Conservation (phyloP, 2,329 filamentous ascomycete species). For the Capronia epimyces region DNA sequence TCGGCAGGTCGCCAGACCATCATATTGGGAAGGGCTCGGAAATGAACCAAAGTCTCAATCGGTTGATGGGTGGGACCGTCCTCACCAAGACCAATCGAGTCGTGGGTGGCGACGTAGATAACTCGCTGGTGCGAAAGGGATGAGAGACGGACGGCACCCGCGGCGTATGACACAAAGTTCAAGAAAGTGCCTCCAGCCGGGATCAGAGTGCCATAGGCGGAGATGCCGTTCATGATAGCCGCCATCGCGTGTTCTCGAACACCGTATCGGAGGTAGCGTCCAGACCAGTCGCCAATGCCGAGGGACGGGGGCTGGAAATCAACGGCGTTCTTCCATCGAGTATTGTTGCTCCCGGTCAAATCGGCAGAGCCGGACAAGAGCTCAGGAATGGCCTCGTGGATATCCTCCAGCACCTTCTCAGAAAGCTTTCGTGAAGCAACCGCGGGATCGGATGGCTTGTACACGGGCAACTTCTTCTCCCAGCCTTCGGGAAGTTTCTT, state of each 20-base stretch:
- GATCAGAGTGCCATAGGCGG: conserved; percentile 90
- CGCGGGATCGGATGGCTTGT: conserved; percentile 78
- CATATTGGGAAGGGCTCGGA: conserved; percentile 97
- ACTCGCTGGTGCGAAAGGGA: conserved; percentile 82
- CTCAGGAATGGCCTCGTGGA: conserved; percentile 78
- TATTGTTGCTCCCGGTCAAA: conserved; percentile 97
- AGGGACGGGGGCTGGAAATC: conserved; percentile 92
- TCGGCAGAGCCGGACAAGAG: conserved; percentile 94
- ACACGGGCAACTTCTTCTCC: conserved; percentile 88
- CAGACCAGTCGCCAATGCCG: conserved; percentile 80
- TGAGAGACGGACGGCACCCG: conserved; percentile 89
- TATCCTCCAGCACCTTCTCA: conserved; percentile 83
- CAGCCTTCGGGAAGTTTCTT: conserved; percentile 89
- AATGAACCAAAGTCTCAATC: conserved; percentile 95
- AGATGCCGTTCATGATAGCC: conserved; percentile 64
- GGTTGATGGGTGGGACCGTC: conserved; percentile 98
- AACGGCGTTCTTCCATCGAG: conserved; percentile 90
- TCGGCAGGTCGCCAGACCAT: conserved; percentile 99
- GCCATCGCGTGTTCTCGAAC: conserved; percentile 50
- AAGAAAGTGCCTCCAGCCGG: conserved; percentile 95
- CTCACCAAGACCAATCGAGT: conserved; percentile 98
- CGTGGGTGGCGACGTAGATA: conserved; percentile 96
- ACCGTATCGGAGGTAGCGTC: conserved; percentile 67
- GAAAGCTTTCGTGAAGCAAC: conserved; percentile 94
- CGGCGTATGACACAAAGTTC: conserved; percentile 98